These are phyloP conservation scores for Collybia nuda DNA, from an alignment of 768 basidiomycete genomes.

Conservation along the genomic window DNA sequence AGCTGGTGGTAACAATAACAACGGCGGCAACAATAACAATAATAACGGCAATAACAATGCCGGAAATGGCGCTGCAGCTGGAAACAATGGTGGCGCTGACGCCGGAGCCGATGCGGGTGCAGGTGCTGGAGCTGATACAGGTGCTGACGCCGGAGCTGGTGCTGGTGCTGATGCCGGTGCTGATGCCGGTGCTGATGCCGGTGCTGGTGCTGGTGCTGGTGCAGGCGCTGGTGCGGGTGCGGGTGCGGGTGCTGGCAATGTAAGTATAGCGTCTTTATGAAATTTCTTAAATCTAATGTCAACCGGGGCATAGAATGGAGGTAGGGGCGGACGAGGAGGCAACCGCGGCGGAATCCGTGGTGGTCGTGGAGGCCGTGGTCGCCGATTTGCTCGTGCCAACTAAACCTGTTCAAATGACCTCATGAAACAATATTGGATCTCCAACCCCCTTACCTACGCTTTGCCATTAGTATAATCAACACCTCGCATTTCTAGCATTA, in stretches of 20 bases:
- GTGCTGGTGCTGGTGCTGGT: constrained; percentile 3
- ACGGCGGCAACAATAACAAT: not conserved
- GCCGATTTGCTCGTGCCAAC: constrained; percentile 8
- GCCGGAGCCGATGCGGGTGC: constrained; percentile 7
- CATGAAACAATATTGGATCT: not conserved
- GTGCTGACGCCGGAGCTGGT: constrained; percentile 8
- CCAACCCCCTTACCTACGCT: constrained; percentile 1
- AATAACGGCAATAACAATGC: not conserved
- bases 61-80: constrained; percentile 3
- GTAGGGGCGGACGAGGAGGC: constrained; percentile 2
- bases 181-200: constrained; percentile 1
- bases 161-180: constrained; percentile 5
- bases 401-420: constrained; percentile 3
- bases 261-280: too few species aligned
- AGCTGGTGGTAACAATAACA: constrained; percentile 2
- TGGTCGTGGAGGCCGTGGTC: constrained; percentile 2
- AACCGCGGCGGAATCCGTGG: constrained; percentile 2
- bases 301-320: not conserved
- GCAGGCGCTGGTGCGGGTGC: too few species aligned
- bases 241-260: too few species aligned
- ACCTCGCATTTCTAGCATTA: constrained; percentile 7
- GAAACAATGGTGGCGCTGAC: constrained; percentile 5
- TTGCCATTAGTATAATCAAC: constrained; percentile 1
- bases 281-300: not conserved
- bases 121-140: constrained; percentile 10